Percentiles rank a stretch among this genome's conserved stretches.
These are phyloP conservation scores for Penicillium simplicissimum DNA, from an alignment of 495 filamentous ascomycete genomes.

Conservation along the genomic window DNA sequence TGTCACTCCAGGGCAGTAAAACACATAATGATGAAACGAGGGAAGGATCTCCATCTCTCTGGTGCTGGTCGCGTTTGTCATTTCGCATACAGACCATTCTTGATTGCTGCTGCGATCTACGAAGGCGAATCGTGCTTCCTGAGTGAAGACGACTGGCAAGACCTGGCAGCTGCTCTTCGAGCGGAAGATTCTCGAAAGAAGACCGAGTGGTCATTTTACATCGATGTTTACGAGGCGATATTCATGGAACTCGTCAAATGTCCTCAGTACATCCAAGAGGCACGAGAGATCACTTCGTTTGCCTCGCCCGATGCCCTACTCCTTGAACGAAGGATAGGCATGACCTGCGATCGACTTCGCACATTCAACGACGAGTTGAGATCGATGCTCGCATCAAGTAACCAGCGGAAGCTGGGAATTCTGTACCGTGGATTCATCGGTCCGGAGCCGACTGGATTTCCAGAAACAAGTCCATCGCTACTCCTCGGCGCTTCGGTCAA, in stretches of 20 bases:
- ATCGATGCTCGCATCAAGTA: constrained; percentile 6
- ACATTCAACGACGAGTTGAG: neutral
- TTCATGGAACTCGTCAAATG: constrained; percentile 18
- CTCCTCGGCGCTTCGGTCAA: constrained; percentile 9
- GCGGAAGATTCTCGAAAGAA: constrained; percentile 14
- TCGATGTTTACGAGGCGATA: constrained; percentile 11
- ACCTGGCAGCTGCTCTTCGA: constrained; percentile 9
- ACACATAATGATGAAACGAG: constrained; percentile 13
- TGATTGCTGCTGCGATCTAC: constrained; percentile 10
- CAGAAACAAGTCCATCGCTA: constrained; percentile 12
- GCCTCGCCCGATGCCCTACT: neutral
- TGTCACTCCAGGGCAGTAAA: constrained; percentile 14
- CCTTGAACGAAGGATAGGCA: neutral
- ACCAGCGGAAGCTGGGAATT: constrained; percentile 10
- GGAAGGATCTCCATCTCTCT: constrained; percentile 8
- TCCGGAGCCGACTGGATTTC: constrained; percentile 9
- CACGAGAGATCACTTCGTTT: constrained; percentile 8
- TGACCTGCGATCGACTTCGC: neutral
- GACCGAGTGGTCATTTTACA: constrained; percentile 14
- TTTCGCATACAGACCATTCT: constrained; percentile 12
- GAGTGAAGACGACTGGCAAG: constrained; percentile 8
- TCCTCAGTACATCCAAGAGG: constrained; percentile 7
- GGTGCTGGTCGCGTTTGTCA: constrained; percentile 11
- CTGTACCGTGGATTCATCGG: constrained; percentile 2
- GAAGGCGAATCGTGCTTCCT: constrained; percentile 14